Evolutionary conservation across 306 rosid species (phyloP), one percentile per base, ranked within the genome.

Genomic region (Argentina anserina): DNA sequence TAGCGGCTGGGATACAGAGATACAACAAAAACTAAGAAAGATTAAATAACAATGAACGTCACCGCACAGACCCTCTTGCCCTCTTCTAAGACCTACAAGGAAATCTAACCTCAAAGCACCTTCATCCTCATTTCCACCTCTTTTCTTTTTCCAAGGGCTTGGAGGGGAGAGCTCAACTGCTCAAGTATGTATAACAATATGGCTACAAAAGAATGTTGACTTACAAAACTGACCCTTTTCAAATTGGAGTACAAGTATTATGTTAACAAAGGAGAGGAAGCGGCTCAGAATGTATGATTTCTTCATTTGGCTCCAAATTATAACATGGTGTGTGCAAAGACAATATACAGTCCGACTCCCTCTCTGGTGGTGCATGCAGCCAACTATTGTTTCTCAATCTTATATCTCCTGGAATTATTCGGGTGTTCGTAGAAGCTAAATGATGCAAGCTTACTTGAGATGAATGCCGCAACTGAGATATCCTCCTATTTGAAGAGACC

Each of bases 271-370:
- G 47, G 42, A 72, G 26, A 53, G 67, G 37, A 39, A 59, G 17
- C 12, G 20, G 74, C 41, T 77, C 65, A 75, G 63, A 78, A 50
- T 21, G 64, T 21, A 15, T 47, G 33, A 70, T 74, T 28, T 78
- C 75, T 77, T 78, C 76, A 75, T 60, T 67, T 25, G 84, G 52
- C 64, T 85, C 79, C 73, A 79, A 84, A 76, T 80, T 69, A 72
- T 69, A 70, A 78, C 83, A 60, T 37, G 89, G 82, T 53, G 88
- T 73, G 58, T 94, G 91, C 84, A 92, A 82, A 55, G 97, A 94
- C 89, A 94, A 79, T 55, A 94, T 36, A 55, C 78, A 68, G 68
- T 82, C 89, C 52, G 80, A 53, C 72, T 76, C 87, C 63, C 75
- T 81, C 71, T 77, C 91, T 1, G 94, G 92, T 70, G 85, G 81